Conservation (phyloP, 2,329 filamentous ascomycete genomes). For the Clarireedia hainanense region DNA sequence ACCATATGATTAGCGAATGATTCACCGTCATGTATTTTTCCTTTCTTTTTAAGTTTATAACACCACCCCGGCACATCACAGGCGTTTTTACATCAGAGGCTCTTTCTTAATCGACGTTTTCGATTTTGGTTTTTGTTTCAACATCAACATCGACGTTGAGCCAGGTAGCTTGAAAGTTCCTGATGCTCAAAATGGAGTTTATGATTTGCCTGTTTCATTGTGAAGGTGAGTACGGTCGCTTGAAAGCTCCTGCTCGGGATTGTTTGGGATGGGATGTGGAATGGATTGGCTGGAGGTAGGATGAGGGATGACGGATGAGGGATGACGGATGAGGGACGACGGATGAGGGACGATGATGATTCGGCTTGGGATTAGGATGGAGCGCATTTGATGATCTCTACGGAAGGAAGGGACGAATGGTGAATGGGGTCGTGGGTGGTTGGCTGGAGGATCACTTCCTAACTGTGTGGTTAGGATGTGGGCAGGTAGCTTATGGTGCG, state of each 20-base stretch:
- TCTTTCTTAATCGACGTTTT: background rate
- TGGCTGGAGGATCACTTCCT: too few species aligned
- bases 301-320: background rate
- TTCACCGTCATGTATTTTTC: conserved; percentile 32
- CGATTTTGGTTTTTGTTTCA: conserved; percentile 13
- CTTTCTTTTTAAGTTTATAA: conserved; percentile 20
- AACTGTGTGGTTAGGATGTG: too few species aligned
- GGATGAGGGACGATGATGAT: background rate
- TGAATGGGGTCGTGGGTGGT: too few species aligned
- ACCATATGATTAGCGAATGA: conserved; percentile 31
- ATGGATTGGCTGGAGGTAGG: background rate
- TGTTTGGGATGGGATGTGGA: conserved; percentile 1
- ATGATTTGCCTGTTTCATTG: conserved; percentile 8
- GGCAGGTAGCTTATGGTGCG: too few species aligned
- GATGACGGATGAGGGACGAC: background rate
- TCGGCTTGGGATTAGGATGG: background rate
- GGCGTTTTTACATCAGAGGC: conserved; percentile 21
- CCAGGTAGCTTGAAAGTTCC: conserved; percentile 31
- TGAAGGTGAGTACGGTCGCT: conserved; percentile 25
- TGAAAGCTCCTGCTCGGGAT: conserved; percentile 27
- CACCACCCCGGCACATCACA: conserved; percentile 26
- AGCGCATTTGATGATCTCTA: background rate
- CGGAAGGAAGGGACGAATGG: too few species aligned
- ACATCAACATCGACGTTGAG: conserved; percentile 9
- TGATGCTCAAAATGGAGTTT: conserved; percentile 11